Base-by-base conservation (phyloP, 495 filamentous ascomycete genomes). In the Neurospora sp. region DNA sequence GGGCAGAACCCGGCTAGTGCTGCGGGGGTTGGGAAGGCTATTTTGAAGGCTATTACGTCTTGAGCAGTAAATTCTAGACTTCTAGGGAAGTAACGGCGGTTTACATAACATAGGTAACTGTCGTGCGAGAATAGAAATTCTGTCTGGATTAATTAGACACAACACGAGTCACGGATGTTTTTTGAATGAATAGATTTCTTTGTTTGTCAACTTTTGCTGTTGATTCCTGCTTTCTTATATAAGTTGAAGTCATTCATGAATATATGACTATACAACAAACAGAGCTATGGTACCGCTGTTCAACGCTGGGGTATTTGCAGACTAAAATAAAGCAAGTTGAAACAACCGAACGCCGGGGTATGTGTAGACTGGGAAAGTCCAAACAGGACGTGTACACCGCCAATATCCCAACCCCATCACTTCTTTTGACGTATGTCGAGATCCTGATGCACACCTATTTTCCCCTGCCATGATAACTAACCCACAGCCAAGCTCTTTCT, bases 1-100 rank as follows among this genome's bases (percentile, higher is more conserved):
- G 92, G 92, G 0, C 91, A 94, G 83, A 94, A 93, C 75, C 92
- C 92, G 18, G 87, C 85, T 10, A 90, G 88, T 78, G 91, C 90
- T 14, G 83, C 81, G 38, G 85, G 78, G 0, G 82, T 93, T 68
- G 91, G 86, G 0, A 84, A 90, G 79, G 83, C 78, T n/a, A 74
- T 86, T 74, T 75, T 81, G 18, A 81, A 80, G 76, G 75, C 77
- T 10, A 59, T 76, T 27, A 11, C 18, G 8, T 39, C 38, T 38
- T 35, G 31, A 46, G 42, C 18, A 20, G 8, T 46, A 46, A 46
- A 46, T 20, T 20, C 20, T 46, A 8, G 42, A 46, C 18, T 46
- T 35, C 31, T 37, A 35, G 35, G 4, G 35, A 37, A 37, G 35
- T 37, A 7, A 37, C 35, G 35, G 35, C 35, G 35, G 35, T 37